Conservation (phyloP, 306 rosid species). For the Phaseolus lunatus region DNA sequence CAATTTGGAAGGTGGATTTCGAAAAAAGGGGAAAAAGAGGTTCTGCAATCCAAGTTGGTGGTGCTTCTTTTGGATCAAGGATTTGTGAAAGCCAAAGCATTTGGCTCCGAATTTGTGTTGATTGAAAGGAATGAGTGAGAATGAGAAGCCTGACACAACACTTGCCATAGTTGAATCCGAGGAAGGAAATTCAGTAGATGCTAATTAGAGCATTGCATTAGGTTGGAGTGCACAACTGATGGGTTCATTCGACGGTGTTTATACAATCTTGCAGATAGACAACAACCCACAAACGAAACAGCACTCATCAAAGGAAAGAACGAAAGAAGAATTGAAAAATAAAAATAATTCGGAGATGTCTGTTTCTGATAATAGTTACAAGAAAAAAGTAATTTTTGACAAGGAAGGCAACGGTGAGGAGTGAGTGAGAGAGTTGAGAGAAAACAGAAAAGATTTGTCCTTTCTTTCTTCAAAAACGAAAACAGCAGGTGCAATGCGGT, state of each 20-base stretch:
- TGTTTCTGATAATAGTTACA: slow-evolving; percentile 12
- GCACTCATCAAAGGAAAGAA: not conserved
- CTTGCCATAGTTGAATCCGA: slow-evolving; percentile 55
- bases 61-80: slow-evolving; percentile 47
- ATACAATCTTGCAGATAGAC: not conserved
- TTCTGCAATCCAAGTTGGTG: slow-evolving; percentile 39
- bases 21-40: slow-evolving; percentile 8
- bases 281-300: not conserved
- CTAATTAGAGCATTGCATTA: slow-evolving; percentile 3
- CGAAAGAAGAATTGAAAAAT: too few relatives aligned
- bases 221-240: not conserved
- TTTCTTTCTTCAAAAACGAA: too few relatives aligned
- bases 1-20: slow-evolving; percentile 44
- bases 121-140: slow-evolving; percentile 44
- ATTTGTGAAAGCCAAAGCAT: slow-evolving; percentile 45
- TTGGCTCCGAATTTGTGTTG: slow-evolving; percentile 29
- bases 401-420: slow-evolving; percentile 37
- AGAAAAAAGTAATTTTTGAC: too few relatives aligned
- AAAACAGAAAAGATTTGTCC: not conserved
- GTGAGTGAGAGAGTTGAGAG: slow-evolving; percentile 15
- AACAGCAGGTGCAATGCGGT: too few relatives aligned
- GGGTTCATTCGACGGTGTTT: not conserved
- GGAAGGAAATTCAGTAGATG: not conserved
- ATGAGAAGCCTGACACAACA: slow-evolving; percentile 51
- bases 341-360: not conserved